These are phyloP conservation scores for Trametes cinnabarina DNA, from an alignment of 768 basidiomycete species.

Conservation along the genomic window DNA sequence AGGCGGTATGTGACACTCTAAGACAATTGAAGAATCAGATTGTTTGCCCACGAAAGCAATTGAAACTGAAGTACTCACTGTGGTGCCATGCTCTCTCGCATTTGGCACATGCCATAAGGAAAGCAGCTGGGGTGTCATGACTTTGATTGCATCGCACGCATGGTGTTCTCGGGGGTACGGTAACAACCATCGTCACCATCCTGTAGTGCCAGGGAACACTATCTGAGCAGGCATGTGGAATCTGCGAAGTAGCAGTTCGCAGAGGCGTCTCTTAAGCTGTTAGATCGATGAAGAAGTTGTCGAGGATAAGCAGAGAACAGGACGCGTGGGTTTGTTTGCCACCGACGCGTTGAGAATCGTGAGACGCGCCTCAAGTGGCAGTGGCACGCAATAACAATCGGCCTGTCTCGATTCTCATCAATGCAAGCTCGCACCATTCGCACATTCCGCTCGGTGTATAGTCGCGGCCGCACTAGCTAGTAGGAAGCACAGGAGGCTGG, in stretches of 20 bases:
- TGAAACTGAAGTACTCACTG: conserved; percentile 1
- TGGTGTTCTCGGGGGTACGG: not conserved
- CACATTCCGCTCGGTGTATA: too few relatives aligned
- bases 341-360: not conserved
- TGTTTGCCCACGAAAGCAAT: too few relatives aligned
- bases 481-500: too few relatives aligned
- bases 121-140: conserved; percentile 9
- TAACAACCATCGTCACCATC: not conserved
- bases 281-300: not conserved
- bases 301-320: not conserved
- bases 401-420: too few relatives aligned
- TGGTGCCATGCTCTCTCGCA: conserved; percentile 23
- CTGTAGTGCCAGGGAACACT: not conserved
- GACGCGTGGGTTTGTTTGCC: not conserved
- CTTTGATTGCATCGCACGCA: conserved; percentile 15
- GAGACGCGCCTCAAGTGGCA: not conserved
- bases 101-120: conserved; percentile 16
- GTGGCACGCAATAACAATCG: not conserved
- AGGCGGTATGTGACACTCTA: conserved; percentile 21
- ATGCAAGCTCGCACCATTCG: too few relatives aligned
- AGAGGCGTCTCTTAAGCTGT: not conserved
- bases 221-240: not conserved
- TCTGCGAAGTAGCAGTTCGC: not conserved
- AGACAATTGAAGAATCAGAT: not conserved
- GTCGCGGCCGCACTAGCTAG: too few relatives aligned